Base-by-base conservation (phyloP, 352 stramenopile species). In the Phytophthora melonis region DNA sequence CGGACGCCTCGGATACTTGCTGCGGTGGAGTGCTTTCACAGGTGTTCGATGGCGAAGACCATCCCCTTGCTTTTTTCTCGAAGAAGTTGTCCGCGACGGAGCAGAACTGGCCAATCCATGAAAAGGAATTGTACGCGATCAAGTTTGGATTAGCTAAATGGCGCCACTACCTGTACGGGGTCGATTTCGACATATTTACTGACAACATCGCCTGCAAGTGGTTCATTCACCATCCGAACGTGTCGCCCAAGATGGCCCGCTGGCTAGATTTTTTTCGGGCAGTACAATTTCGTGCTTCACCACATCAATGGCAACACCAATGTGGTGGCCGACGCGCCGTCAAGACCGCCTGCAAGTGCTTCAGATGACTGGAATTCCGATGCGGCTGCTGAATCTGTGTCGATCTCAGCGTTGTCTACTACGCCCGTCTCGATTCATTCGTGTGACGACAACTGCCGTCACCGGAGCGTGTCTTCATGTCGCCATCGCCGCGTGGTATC, bases 1-100 rank as follows among this genome's bases (percentile, higher is more conserved):
- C 66, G 0, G 80, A 87, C 27, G 70, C 74, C 1, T 80, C 64
- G 53, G 13, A 63, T 67, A 54, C 53, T 32, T 74, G 58, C 58
- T 32, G 56, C 16, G 47, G 61, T 58, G 58, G 39, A 9, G 63
- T 62, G 1, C 53, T 58, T 7, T 69, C 25, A 3, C 43, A 68
- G 47, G 16, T 59, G 8, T 21, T 55, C 13, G n/a, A 21, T 23
- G 47, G 41, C 70, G 47, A 56, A 65, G 79, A 72, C 66, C 72
- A 73, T 32, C 66, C 74, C 1, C 63, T 84, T 4, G 72, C 72
- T 0, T 85, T 63, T 18, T 68, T 34, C 18, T 65, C 41, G 0
- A 74, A 65, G 23, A 62, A 66, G 21, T n/a, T 71, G 3, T 57
- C 55, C 27, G 23, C 21, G 1, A 49, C 53, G 19, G 41, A 72